Evolutionary conservation across 768 basidiomycete genomes (phyloP).

Genomic region (Termitomyces sp.): DNA sequence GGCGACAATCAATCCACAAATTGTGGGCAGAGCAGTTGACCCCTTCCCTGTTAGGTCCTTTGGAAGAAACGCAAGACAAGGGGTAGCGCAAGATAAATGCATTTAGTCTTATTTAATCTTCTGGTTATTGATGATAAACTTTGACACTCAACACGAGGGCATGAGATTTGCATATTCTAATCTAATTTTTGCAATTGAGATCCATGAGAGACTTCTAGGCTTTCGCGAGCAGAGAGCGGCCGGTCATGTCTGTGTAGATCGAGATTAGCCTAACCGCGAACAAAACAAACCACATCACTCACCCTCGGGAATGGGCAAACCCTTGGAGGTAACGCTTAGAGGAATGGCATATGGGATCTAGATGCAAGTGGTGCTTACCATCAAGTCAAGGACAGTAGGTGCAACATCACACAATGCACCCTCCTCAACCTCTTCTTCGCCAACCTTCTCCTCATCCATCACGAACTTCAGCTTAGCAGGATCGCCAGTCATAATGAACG

Average conservation of each 20-base stretch:
- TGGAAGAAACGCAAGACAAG: background rate
- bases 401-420: conserved; percentile 89
- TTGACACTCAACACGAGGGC: no score
- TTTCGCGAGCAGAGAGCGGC: conserved; percentile 46
- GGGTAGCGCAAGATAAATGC: background rate
- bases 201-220: background rate
- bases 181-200: background rate
- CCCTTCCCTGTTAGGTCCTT: background rate
- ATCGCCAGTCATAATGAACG: conserved; percentile 82
- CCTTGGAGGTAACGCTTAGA: conserved; percentile 21
- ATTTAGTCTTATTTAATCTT: no score
- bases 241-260: conserved; percentile 46
- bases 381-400: conserved; percentile 76
- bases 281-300: conserved; percentile 15
- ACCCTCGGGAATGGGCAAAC: conserved; percentile 68
- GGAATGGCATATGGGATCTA: background rate
- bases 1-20: no score
- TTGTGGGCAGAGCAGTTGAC: background rate
- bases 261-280: conserved; percentile 5
- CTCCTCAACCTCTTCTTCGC: conserved; percentile 43
- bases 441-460: conserved; percentile 44
- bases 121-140: no score
- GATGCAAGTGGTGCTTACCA: conserved; percentile 22
- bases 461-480: conserved; percentile 49
- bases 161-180: background rate